phyloP scores from a whole-genome alignment of 805 yeast genomes.

The Candida bentonensis region DNA sequence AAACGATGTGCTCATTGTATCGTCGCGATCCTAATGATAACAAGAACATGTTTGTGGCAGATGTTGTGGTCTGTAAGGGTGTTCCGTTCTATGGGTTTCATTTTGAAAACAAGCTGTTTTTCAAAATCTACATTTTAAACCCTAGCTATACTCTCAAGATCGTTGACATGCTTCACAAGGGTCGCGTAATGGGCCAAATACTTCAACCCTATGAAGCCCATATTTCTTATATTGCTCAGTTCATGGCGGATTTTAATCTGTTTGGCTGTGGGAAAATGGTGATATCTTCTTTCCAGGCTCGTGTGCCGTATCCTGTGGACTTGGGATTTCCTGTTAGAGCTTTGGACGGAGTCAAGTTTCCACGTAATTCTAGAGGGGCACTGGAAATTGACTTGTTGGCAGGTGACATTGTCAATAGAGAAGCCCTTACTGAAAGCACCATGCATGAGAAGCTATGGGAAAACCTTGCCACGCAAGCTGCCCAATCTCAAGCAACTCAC shows the following conservation, averaged over 20 bases:
- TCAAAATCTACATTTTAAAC: slow-evolving; percentile 54
- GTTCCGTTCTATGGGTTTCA: slow-evolving; percentile 77
- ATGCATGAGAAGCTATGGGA: slow-evolving; percentile 12
- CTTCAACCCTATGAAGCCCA: slow-evolving; percentile 64
- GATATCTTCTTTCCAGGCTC: neutral
- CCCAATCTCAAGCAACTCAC: slow-evolving; percentile 23
- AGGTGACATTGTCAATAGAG: slow-evolving; percentile 44
- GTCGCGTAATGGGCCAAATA: slow-evolving; percentile 25
- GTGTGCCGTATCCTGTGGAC: neutral
- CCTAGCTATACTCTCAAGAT: slow-evolving; percentile 47
- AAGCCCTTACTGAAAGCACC: slow-evolving; percentile 26
- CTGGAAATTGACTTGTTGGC: slow-evolving; percentile 63
- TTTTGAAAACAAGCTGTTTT: slow-evolving; percentile 45
- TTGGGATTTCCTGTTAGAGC: too few relatives aligned
- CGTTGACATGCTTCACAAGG: slow-evolving; percentile 34
- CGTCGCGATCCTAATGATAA: slow-evolving; percentile 11
- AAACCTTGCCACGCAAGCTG: slow-evolving; percentile 24
- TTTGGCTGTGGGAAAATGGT: slow-evolving; percentile 72
- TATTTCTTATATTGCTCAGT: slow-evolving; percentile 62
- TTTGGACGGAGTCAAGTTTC: slow-evolving; percentile 18
- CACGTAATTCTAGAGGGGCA: slow-evolving; percentile 46
- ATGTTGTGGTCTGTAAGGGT: slow-evolving; percentile 44
- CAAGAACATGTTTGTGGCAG: slow-evolving; percentile 16
- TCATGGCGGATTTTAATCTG: slow-evolving; percentile 67
- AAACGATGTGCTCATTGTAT: slow-evolving; percentile 15